Base-by-base conservation (phyloP, 257 asterid genomes). In the Handroanthus guayacan region DNA sequence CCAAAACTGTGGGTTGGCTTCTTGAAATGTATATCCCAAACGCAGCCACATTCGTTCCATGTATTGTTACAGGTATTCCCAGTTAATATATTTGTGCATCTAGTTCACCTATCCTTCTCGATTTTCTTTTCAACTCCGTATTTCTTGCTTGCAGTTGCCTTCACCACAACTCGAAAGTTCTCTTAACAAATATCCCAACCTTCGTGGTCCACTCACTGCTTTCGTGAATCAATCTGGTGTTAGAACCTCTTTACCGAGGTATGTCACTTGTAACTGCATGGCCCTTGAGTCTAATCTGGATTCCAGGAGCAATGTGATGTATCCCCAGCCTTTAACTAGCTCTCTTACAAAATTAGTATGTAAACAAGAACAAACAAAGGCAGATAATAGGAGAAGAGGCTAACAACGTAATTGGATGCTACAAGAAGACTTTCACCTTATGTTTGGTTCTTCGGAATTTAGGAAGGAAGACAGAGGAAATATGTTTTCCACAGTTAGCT, bases 1-100 rank as follows among this genome's bases (percentile, higher is more conserved):
- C 97, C 98, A 34, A 91, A 95, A 83, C 84, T 91, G 57, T 95
- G 97, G 97, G 91, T 93, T 70, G 98, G 99, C 64, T 87, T 95
- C 87, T 78, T 95, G 86, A 95, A 95, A 86, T 95, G 98, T 57
- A 84, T 95, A 75, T 91, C 97, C 34, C 99, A 95, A 79, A 95
- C 97, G 3, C 97, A 88, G 76, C 99, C 99, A 18, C 98, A 89
- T 82, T 95, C 99, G 67, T 93, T 93, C 85, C 88, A 81, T 44
- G 98, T 93, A 65, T 78, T 95, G 82, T 78, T 95, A 50, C 97
- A 91, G 98, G 99, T 92, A 88, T 31, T 54, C 67, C 41, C 51
- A 12, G 63, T 80, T 25, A n/a, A 18, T 44, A 67, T 71, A 52
- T 68, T 48, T 72, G 38, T 51, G 58, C 36, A 11, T 74, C 62